phyloP scores from a whole-genome alignment of 2,329 filamentous ascomycete species.

The Aspergillus candidus region DNA sequence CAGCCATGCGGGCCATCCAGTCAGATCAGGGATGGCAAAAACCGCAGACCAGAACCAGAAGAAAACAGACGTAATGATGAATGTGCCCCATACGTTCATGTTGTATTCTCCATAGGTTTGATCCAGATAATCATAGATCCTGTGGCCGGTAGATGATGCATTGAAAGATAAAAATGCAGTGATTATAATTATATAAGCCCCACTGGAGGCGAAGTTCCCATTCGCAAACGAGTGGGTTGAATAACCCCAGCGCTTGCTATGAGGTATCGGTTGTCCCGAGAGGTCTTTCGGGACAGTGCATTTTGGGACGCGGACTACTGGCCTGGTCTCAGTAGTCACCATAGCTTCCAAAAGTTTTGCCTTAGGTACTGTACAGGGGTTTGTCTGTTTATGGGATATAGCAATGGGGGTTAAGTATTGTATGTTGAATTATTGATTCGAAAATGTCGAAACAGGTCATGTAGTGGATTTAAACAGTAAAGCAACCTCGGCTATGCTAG shows the following conservation, averaged over 20 bases:
- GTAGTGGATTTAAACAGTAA: too few species aligned
- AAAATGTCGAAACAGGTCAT: too few species aligned
- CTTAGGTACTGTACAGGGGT: too few species aligned
- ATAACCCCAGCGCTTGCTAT: conserved; percentile 6
- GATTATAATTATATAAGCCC: background rate
- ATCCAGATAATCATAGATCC: background rate
- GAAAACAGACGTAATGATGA: background rate
- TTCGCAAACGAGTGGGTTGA: conserved; percentile 2
- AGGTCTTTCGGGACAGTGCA: conserved; percentile 2
- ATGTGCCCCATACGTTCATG: background rate
- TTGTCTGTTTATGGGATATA: too few species aligned
- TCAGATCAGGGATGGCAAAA: background rate
- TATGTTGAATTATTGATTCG: too few species aligned
- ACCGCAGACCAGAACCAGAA: background rate
- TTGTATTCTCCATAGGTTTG: background rate
- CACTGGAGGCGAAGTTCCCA: background rate
- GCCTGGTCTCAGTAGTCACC: too few species aligned
- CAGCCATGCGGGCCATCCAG: background rate
- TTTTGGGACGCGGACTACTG: background rate
- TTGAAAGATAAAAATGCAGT: background rate
- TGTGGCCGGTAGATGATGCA: background rate
- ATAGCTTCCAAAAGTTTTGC: too few species aligned
- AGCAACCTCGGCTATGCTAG: too few species aligned
- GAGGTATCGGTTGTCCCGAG: conserved; percentile 3
- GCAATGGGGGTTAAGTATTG: too few species aligned